These are phyloP conservation scores for Syncephalastrum racemosum DNA, from an alignment of 371 early-diverging fungal species.

Conservation along the genomic window DNA sequence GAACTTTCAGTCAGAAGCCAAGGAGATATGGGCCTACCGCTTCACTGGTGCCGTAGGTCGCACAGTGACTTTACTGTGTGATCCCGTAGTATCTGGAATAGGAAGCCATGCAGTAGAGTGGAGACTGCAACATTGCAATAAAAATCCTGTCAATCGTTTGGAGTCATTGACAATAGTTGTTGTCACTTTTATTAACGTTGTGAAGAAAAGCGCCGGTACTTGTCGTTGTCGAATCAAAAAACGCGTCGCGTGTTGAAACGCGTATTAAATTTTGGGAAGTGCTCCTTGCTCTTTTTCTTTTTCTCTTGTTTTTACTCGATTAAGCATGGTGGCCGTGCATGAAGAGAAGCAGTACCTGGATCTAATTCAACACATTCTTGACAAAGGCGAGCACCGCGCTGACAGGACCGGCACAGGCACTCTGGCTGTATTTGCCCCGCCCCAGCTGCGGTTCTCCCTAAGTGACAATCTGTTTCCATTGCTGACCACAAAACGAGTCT, in stretches of 20 bases:
- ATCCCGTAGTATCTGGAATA: too few relatives aligned
- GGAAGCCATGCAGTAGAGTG: too few relatives aligned
- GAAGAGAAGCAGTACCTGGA: slow-evolving; percentile 94
- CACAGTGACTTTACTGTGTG: too few relatives aligned
- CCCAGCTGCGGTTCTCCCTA: slow-evolving; percentile 89
- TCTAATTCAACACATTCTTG: slow-evolving; percentile 81
- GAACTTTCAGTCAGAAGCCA: too few relatives aligned
- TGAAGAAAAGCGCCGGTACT: neutral
- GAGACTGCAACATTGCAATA: too few relatives aligned
- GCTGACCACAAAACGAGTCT: slow-evolving; percentile 97
- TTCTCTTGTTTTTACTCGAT: slow-evolving; percentile 4
- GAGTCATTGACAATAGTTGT: neutral
- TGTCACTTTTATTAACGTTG: neutral
- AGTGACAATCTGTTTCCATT: slow-evolving; percentile 84
- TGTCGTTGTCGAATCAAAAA: neutral
- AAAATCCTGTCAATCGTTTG: neutral
- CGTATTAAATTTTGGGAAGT: slow-evolving; percentile 4
- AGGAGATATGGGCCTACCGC: too few relatives aligned
- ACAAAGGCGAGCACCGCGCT: slow-evolving; percentile 73
- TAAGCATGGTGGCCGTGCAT: slow-evolving; percentile 17
- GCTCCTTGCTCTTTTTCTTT: neutral
- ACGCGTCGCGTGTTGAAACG: slow-evolving; percentile 6
- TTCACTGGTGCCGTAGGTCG: too few relatives aligned
- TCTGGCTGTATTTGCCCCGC: slow-evolving; percentile 91
- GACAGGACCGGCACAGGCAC: slow-evolving; percentile 99